Percentiles rank a stretch among this genome's conserved stretches.
phyloP scores from a whole-genome alignment of 2,329 filamentous ascomycete genomes.

The Lachnellula arida region DNA sequence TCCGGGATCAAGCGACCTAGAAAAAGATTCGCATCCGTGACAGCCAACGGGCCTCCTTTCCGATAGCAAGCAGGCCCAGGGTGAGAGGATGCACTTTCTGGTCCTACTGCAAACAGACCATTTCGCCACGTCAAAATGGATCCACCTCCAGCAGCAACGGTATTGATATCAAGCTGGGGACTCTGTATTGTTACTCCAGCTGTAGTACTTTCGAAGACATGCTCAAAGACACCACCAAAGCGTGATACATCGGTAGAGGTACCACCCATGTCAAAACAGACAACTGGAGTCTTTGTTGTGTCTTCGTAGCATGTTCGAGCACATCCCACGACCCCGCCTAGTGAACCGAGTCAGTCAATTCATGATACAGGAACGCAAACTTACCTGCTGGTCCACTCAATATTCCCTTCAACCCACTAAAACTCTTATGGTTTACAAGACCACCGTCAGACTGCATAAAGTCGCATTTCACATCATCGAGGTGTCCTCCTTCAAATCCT shows the following conservation, averaged over 20 bases:
- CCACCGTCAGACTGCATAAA: conserved; percentile 52
- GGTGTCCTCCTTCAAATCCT: conserved; percentile 51
- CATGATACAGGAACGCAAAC: too few relatives aligned
- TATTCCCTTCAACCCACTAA: conserved; percentile 59
- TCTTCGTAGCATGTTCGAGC: conserved; percentile 60
- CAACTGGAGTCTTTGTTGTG: conserved; percentile 58
- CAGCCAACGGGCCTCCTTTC: conserved; percentile 80
- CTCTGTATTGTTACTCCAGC: conserved; percentile 73
- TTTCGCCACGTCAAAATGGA: conserved; percentile 60
- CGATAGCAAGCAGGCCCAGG: conserved; percentile 86
- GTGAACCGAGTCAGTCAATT: too few relatives aligned
- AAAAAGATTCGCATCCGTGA: conserved; percentile 85
- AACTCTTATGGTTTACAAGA: conserved; percentile 45
- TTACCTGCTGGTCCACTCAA: conserved; percentile 59
- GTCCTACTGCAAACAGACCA: conserved; percentile 65
- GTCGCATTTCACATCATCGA: conserved; percentile 28
- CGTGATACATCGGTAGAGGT: conserved; percentile 62
- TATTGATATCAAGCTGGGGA: conserved; percentile 77
- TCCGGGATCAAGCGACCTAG: conserved; percentile 78
- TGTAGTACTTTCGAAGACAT: conserved; percentile 72
- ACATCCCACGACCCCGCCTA: conserved; percentile 58
- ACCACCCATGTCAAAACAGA: conserved; percentile 61
- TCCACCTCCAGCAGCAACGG: conserved; percentile 39
- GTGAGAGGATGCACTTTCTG: conserved; percentile 63
- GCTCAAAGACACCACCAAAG: conserved; percentile 61